phyloP scores from a whole-genome alignment of 345 rosid genomes.

The Syzygium jambos region DNA sequence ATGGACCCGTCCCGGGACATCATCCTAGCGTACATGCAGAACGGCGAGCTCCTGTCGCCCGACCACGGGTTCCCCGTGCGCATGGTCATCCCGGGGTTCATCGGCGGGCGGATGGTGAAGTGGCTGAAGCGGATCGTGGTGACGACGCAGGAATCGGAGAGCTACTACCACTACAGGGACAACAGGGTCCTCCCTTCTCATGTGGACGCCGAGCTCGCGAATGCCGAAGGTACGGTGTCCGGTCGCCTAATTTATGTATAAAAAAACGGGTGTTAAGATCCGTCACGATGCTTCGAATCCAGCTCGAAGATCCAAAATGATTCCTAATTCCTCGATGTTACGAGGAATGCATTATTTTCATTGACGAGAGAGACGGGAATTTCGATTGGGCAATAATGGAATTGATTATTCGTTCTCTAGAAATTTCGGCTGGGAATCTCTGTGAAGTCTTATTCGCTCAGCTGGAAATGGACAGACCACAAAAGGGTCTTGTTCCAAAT shows the following conservation, averaged over 20 bases:
- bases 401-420: not conserved
- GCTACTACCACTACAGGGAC: slow-evolving; percentile 69
- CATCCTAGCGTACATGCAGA: slow-evolving; percentile 88
- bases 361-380: not conserved
- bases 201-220: slow-evolving; percentile 82
- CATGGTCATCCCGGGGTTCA: slow-evolving; percentile 76
- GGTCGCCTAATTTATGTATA: not conserved
- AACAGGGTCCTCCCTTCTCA: slow-evolving; percentile 83
- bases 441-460: not conserved
- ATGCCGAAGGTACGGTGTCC: slow-evolving; percentile 54
- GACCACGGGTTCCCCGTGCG: slow-evolving; percentile 95
- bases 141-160: slow-evolving; percentile 65
- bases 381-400: not conserved
- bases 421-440: not conserved
- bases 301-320: not conserved
- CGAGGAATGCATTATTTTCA: not conserved
- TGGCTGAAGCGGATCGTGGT: slow-evolving; percentile 84
- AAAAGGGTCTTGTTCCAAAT: not conserved
- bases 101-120: slow-evolving; percentile 94
- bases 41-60: slow-evolving; percentile 69
- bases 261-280: not conserved
- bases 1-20: slow-evolving; percentile 88
- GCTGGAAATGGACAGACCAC: not conserved
- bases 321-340: not conserved
- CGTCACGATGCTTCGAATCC: not conserved